These are phyloP conservation scores for Monosporozyma solicola DNA, from an alignment of 805 yeast genomes.

Conservation along the genomic window DNA sequence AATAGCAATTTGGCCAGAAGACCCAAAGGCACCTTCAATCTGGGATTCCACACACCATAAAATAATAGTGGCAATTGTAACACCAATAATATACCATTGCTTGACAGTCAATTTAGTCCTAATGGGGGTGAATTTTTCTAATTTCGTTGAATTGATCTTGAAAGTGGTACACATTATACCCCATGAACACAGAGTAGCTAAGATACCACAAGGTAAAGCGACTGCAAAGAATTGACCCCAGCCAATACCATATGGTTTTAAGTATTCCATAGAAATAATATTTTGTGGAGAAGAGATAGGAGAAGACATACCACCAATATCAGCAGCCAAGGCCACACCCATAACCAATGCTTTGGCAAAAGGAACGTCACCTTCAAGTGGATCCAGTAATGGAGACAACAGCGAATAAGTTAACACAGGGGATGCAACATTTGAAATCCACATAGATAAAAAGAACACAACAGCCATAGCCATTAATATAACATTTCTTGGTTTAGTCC, in stretches of 20 bases:
- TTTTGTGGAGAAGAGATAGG: constrained; percentile 97
- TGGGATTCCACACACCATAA: constrained; percentile 85
- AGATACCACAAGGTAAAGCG: constrained; percentile 68
- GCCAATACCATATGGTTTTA: constrained; percentile 53
- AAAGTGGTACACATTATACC: constrained; percentile 50
- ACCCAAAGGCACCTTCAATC: constrained; percentile 68
- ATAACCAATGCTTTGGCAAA: constrained; percentile 77
- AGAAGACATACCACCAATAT: constrained; percentile 92
- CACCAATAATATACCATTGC: constrained; percentile 68
- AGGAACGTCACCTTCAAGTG: constrained; percentile 66
- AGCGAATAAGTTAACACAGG: constrained; percentile 87
- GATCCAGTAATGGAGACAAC: constrained; percentile 74
- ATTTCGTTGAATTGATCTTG: constrained; percentile 39
- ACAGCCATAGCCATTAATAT: constrained; percentile 76
- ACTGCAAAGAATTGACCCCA: constrained; percentile 94
- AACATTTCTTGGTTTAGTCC: constrained; percentile 72
- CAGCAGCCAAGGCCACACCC: constrained; percentile 87
- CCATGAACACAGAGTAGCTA: constrained; percentile 63
- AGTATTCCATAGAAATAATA: constrained; percentile 75
- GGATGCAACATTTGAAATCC: constrained; percentile 95
- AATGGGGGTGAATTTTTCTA: constrained; percentile 41
- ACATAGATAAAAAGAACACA: constrained; percentile 78
- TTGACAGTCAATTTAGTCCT: constrained; percentile 56
- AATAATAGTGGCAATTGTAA: constrained; percentile 62
- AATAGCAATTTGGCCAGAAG: constrained; percentile 85